Evolutionary conservation across 2,329 filamentous ascomycete genomes (phyloP).

Genomic region (Drechslerella stenobrocha): DNA sequence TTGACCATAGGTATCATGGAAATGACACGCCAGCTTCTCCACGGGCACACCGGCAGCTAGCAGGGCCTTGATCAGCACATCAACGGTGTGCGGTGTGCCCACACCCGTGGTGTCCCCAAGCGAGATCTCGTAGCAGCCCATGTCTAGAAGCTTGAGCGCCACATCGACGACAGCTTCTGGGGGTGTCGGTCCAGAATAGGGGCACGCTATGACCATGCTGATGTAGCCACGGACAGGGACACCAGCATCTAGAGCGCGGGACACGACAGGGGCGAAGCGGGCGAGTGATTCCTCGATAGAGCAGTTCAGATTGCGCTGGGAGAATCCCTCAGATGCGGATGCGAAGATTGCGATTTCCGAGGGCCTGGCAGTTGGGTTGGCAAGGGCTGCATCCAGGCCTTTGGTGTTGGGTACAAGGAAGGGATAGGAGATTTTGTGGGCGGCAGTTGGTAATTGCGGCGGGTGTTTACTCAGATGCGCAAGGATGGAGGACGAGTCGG

Average conservation of each 20-base stretch:
- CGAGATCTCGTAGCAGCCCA: slow-evolving; percentile 88
- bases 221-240: slow-evolving; percentile 77
- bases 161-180: slow-evolving; percentile 68
- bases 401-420: slow-evolving; percentile 79
- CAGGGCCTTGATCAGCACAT: slow-evolving; percentile 65
- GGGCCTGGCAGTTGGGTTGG: slow-evolving; percentile 54
- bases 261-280: slow-evolving; percentile 71
- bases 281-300: slow-evolving; percentile 72
- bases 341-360: slow-evolving; percentile 80
- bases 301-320: slow-evolving; percentile 80
- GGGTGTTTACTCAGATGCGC: slow-evolving; percentile 67
- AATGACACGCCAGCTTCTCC: slow-evolving; percentile 77
- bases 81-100: slow-evolving; percentile 63
- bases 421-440: slow-evolving; percentile 65
- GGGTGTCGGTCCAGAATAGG: slow-evolving; percentile 70
- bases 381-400: slow-evolving; percentile 62
- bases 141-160: slow-evolving; percentile 72
- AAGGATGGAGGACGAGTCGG: slow-evolving; percentile 74
- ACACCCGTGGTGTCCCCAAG: slow-evolving; percentile 90
- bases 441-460: slow-evolving; percentile 61
- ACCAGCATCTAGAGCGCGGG: slow-evolving; percentile 66
- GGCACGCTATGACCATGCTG: slow-evolving; percentile 78
- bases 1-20: slow-evolving; percentile 86
- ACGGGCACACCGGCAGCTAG: slow-evolving; percentile 68
- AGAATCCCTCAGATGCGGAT: slow-evolving; percentile 78